These are phyloP conservation scores for Arachnomyces sp. DNA, from an alignment of 2,329 filamentous ascomycete species.

Conservation along the genomic window DNA sequence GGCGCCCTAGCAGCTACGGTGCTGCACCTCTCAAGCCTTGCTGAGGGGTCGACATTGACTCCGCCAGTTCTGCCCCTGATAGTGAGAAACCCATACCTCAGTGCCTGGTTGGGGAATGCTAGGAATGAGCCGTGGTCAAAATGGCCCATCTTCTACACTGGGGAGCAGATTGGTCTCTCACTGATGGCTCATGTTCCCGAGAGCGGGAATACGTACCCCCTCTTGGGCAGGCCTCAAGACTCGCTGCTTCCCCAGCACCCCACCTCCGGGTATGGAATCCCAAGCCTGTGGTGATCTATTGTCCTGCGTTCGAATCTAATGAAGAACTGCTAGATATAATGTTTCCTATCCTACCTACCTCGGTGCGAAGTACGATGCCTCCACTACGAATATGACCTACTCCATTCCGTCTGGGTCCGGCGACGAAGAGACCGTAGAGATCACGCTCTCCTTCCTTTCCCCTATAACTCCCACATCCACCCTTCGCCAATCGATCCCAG, in stretches of 20 bases:
- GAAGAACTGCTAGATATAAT: constrained; percentile 39
- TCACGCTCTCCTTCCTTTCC: constrained; percentile 60
- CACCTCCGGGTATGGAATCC: constrained; percentile 27
- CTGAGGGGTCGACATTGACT: constrained; percentile 44
- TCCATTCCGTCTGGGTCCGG: constrained; percentile 34
- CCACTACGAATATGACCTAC: constrained; percentile 62
- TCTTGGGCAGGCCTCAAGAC: constrained; percentile 59
- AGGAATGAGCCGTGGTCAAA: constrained; percentile 67
- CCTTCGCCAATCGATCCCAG: constrained; percentile 71
- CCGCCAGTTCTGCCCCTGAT: constrained; percentile 64
- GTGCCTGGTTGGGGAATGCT: constrained; percentile 64
- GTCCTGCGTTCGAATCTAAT: not conserved
- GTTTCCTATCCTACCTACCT: constrained; percentile 51
- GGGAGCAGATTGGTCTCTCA: constrained; percentile 57
- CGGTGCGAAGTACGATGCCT: constrained; percentile 59
- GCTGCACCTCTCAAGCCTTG: constrained; percentile 33
- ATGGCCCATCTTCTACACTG: constrained; percentile 84
- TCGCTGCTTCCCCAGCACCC: constrained; percentile 37
- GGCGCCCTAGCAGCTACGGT: constrained; percentile 24
- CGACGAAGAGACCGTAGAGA: constrained; percentile 29
- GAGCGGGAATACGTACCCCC: constrained; percentile 52
- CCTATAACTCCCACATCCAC: constrained; percentile 76
- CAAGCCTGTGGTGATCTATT: not conserved
- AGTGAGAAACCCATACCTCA: constrained; percentile 69
- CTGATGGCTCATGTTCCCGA: constrained; percentile 55